These are phyloP conservation scores for Arctostaphylos glauca DNA, from an alignment of 148 eudicot genomes.

Conservation along the genomic window DNA sequence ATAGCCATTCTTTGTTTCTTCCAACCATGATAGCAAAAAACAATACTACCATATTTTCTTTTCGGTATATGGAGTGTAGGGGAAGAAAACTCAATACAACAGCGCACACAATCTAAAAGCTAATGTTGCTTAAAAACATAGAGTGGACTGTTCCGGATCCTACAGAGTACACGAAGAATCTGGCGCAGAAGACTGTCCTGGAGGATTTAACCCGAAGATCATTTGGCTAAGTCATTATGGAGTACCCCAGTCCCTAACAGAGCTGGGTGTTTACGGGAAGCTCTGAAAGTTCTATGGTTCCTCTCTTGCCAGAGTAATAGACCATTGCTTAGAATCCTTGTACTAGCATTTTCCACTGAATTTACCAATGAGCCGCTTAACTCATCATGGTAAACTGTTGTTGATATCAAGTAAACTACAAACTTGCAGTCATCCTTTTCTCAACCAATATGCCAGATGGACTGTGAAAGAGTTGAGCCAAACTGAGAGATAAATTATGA, in stretches of 20 bases:
- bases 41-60: background rate
- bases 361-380: too few relatives aligned
- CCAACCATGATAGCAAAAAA: background rate
- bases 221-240: background rate
- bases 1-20: background rate
- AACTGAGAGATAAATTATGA: too few relatives aligned
- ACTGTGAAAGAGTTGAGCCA: too few relatives aligned
- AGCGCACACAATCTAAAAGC: background rate
- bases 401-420: too few relatives aligned
- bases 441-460: too few relatives aligned
- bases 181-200: background rate
- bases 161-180: background rate
- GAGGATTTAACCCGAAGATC: background rate
- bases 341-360: too few relatives aligned
- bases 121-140: background rate
- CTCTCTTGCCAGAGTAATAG: background rate
- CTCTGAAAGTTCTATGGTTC: background rate
- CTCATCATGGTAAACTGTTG: too few relatives aligned
- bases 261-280: background rate
- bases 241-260: too few relatives aligned
- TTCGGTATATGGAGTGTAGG: background rate
- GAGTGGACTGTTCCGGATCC: background rate
- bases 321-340: too few relatives aligned
- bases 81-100: background rate
- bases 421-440: too few relatives aligned